phyloP scores from a whole-genome alignment of 352 stramenopile species.

The Phytophthora palmivora region DNA sequence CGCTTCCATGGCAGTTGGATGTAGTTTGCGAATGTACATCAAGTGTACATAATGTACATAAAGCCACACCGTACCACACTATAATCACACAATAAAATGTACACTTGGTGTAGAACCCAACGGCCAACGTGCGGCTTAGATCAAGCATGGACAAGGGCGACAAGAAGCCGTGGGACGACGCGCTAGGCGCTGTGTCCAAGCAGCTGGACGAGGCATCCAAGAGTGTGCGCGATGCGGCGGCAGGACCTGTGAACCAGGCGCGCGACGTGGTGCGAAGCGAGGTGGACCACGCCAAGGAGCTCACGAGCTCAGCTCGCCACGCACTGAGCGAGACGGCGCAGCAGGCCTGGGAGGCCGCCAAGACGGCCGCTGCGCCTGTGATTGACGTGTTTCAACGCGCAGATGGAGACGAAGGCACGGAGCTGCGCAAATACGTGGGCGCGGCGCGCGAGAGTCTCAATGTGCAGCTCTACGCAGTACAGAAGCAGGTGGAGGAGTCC shows the following conservation, averaged over 20 bases:
- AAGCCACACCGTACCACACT: background rate
- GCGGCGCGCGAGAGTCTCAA: conserved; percentile 59
- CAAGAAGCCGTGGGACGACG: conserved; percentile 75
- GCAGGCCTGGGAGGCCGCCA: conserved; percentile 49
- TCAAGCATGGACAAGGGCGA: conserved; percentile 43
- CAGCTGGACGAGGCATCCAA: conserved; percentile 61
- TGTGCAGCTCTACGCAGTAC: conserved; percentile 62
- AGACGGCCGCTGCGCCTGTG: conserved; percentile 53
- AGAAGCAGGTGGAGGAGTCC: conserved; percentile 59
- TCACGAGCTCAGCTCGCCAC: conserved; percentile 63
- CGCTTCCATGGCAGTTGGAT: conserved; percentile 27
- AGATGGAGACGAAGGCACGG: conserved; percentile 65
- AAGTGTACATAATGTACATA: background rate
- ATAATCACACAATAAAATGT: background rate
- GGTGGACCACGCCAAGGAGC: conserved; percentile 65
- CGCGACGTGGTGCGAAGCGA: conserved; percentile 48
- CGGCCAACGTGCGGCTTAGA: conserved; percentile 11
- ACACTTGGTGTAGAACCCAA: background rate
- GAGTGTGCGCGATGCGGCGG: conserved; percentile 47
- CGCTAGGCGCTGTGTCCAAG: conserved; percentile 49
- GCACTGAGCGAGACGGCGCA: conserved; percentile 46
- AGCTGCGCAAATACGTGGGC: conserved; percentile 68
- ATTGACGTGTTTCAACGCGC: conserved; percentile 73
- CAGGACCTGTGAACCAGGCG: conserved; percentile 50
- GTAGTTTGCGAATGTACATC: background rate